phyloP scores from a whole-genome alignment of 2,329 filamentous ascomycete genomes.

The Passalora sequoiae region DNA sequence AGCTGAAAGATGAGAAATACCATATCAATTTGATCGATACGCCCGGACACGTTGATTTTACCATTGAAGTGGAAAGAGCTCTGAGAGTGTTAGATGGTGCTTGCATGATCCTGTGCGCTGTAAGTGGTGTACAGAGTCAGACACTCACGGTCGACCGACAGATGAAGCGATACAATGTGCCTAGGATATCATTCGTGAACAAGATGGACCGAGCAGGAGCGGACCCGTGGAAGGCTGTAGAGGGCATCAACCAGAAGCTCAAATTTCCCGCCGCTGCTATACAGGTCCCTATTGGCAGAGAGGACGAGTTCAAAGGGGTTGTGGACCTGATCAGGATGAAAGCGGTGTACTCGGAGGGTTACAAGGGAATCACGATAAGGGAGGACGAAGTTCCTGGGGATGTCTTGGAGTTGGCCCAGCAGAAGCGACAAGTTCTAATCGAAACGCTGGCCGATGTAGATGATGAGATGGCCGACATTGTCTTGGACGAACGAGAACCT shows the following conservation, averaged over 20 bases:
- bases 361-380: conserved; percentile 68
- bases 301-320: conserved; percentile 88
- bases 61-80: conserved; percentile 95
- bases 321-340: conserved; percentile 91
- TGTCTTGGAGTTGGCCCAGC: conserved; percentile 66
- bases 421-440: conserved; percentile 80
- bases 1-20: conserved; percentile 82
- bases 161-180: conserved; percentile 97
- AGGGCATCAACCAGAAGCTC: conserved; percentile 95
- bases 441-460: conserved; percentile 96
- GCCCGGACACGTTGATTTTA: conserved; percentile 97
- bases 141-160: conserved; percentile 97
- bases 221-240: conserved; percentile 94
- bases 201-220: conserved; percentile 99
- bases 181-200: conserved; percentile 93
- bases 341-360: conserved; percentile 85
- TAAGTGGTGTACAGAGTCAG: conserved; percentile 94
- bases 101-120: conserved; percentile 96
- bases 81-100: conserved; percentile 92
- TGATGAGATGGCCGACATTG: conserved; percentile 93
- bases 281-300: conserved; percentile 87
- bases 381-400: conserved; percentile 79
- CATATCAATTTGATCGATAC: conserved; percentile 99
- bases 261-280: conserved; percentile 88
- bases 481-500: conserved; percentile 79